Conservation (phyloP, 441 rosid species). For the Brassica hybrid region DNA sequence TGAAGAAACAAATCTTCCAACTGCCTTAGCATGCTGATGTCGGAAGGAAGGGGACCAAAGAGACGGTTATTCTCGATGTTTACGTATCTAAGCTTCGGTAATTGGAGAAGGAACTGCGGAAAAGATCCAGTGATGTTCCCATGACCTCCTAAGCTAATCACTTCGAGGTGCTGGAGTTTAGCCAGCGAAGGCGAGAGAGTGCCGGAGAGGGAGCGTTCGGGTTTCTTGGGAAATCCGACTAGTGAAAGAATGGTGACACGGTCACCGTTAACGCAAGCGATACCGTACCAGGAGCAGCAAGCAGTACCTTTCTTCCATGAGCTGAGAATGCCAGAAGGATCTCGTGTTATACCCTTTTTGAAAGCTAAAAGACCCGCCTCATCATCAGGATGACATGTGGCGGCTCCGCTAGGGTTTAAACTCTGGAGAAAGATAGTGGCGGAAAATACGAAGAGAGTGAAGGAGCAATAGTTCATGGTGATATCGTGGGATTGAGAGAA, state of each 20-base stretch:
- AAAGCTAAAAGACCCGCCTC: too few species aligned
- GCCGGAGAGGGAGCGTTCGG: conserved; percentile 49
- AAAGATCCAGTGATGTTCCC: conserved; percentile 61
- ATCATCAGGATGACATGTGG: too few species aligned
- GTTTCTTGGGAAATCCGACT: not conserved
- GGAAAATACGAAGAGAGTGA: conserved; percentile 19
- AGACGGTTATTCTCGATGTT: conserved; percentile 34
- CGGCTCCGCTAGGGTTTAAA: conserved; percentile 36
- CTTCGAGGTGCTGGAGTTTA: conserved; percentile 54
- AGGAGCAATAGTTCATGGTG: conserved; percentile 1
- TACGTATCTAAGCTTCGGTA: conserved; percentile 51
- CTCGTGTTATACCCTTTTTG: conserved; percentile 60
- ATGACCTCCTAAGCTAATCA: conserved; percentile 46
- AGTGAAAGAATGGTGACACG: conserved; percentile 54
- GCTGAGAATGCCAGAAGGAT: conserved; percentile 68
- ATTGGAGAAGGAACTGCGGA: conserved; percentile 50
- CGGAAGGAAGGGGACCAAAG: conserved; percentile 59
- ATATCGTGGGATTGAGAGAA: too few species aligned
- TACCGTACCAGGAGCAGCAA: conserved; percentile 67
- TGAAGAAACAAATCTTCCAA: conserved; percentile 49
- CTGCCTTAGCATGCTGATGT: conserved; percentile 48
- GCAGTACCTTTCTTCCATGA: conserved; percentile 65
- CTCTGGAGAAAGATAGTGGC: conserved; percentile 13
- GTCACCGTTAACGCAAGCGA: conserved; percentile 46
- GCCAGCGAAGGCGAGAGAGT: conserved; percentile 59